A percentile compares a stretch with the other conserved stretches of the same genome.
Evolutionary conservation across 2,329 filamentous ascomycete species (phyloP).

Genomic region (Microdochium nivale): DNA sequence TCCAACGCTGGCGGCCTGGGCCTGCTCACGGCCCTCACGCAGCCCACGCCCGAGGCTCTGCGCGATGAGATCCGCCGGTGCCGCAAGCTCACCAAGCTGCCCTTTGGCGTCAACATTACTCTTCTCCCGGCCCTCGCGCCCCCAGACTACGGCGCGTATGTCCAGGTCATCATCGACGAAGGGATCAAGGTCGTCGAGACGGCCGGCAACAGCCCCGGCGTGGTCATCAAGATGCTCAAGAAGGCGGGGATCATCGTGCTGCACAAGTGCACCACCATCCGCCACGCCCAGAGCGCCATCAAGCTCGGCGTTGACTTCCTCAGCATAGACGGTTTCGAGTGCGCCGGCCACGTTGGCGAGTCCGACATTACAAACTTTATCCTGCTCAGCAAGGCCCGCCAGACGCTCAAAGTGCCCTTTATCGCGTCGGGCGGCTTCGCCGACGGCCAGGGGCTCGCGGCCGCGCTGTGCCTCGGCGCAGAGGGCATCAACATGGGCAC

Average conservation of each 20-base stretch:
- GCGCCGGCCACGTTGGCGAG: slow-evolving; percentile 81
- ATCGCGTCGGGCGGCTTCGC: slow-evolving; percentile 95
- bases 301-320: slow-evolving; percentile 96
- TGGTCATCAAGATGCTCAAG: slow-evolving; percentile 85
- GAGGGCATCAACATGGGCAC: slow-evolving; percentile 99
- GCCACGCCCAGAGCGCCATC: slow-evolving; percentile 82
- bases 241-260: slow-evolving; percentile 68
- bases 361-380: slow-evolving; percentile 86
- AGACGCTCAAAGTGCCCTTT: slow-evolving; percentile 78
- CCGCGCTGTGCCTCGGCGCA: slow-evolving; percentile 80
- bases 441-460: slow-evolving; percentile 86
- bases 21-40: slow-evolving; percentile 81
- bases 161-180: slow-evolving; percentile 87
- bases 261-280: slow-evolving; percentile 96
- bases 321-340: slow-evolving; percentile 96
- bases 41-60: slow-evolving; percentile 83
- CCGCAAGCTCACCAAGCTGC: slow-evolving; percentile 66
- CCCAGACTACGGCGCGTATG: slow-evolving; percentile 87
- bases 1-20: slow-evolving; percentile 77
- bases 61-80: slow-evolving; percentile 89
- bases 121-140: slow-evolving; percentile 83
- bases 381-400: slow-evolving; percentile 74
- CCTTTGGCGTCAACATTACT: slow-evolving; percentile 93
- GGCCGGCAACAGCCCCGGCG: slow-evolving; percentile 79
- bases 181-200: slow-evolving; percentile 88